Evolutionary conservation across 2,329 filamentous ascomycete genomes (phyloP).

Genomic region (Aspergillus hortae): DNA sequence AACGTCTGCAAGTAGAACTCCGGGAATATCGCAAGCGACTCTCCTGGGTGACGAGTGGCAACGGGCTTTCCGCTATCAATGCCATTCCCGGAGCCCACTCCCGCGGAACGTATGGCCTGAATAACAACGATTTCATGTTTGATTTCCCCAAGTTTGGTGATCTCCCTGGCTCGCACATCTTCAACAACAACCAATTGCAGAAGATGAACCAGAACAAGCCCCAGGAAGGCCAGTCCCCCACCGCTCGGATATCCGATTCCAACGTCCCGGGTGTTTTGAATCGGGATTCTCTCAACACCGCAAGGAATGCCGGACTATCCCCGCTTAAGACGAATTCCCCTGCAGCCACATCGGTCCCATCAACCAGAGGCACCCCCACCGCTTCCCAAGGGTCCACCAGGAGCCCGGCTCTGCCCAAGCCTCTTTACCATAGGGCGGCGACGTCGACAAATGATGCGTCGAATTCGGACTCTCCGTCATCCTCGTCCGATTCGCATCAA

Average conservation of each 20-base stretch:
- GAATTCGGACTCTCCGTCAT: constrained; percentile 45
- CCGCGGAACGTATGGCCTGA: constrained; percentile 55
- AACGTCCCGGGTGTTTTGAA: constrained; percentile 30
- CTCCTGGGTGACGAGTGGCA: constrained; percentile 55
- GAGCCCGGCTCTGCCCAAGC: constrained; percentile 4
- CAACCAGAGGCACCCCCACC: not conserved
- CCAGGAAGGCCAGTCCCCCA: constrained; percentile 27
- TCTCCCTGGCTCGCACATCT: constrained; percentile 56
- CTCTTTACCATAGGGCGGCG: constrained; percentile 18
- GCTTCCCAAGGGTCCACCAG: constrained; percentile 11
- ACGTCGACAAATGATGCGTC: constrained; percentile 29
- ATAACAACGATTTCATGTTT: constrained; percentile 83
- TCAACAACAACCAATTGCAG: constrained; percentile 44
- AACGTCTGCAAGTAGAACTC: constrained; percentile 79
- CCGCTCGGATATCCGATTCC: constrained; percentile 11
- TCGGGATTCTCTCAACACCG: constrained; percentile 20
- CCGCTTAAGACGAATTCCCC: not conserved
- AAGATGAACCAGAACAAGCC: constrained; percentile 27
- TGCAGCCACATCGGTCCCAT: not conserved
- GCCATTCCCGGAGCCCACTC: constrained; percentile 45
- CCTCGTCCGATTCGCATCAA: constrained; percentile 47
- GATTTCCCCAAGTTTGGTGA: constrained; percentile 93
- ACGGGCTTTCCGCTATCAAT: constrained; percentile 45
- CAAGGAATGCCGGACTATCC: constrained; percentile 7
- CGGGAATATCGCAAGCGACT: constrained; percentile 87